Evolutionary conservation across 2,329 filamentous ascomycete genomes (phyloP).

Genomic region (Sarocladium oryzae): DNA sequence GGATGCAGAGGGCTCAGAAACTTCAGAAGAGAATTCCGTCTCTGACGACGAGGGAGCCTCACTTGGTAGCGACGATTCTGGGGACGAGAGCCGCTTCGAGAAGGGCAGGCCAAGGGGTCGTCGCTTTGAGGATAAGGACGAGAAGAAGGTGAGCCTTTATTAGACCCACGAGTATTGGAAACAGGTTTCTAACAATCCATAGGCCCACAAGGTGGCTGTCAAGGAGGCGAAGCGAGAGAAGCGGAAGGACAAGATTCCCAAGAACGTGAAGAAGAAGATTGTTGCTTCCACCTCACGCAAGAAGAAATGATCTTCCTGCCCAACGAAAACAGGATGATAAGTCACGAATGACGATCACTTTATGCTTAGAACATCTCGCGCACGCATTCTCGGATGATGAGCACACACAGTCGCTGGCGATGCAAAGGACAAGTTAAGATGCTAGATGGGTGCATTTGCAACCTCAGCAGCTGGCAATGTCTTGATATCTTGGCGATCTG

Average conservation of each 20-base stretch:
- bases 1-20: constrained; percentile 28
- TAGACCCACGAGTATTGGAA: background rate
- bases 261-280: constrained; percentile 88
- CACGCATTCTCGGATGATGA: constrained; percentile 41
- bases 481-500: constrained; percentile 29
- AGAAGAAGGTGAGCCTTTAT: constrained; percentile 57
- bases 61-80: constrained; percentile 36
- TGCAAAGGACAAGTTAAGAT: constrained; percentile 8
- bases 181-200: constrained; percentile 13
- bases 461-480: constrained; percentile 24
- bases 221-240: constrained; percentile 96
- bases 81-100: constrained; percentile 49
- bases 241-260: constrained; percentile 91
- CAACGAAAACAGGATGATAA: background rate
- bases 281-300: constrained; percentile 56
- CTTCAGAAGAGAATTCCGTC: constrained; percentile 34
- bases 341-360: background rate
- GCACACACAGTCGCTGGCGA: constrained; percentile 26
- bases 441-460: constrained; percentile 22
- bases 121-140: constrained; percentile 85
- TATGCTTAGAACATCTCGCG: constrained; percentile 9
- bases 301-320: constrained; percentile 38
- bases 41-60: constrained; percentile 41
- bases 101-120: constrained; percentile 70
- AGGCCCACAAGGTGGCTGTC: constrained; percentile 75